Base-by-base conservation (phyloP, 192 early-diverging fungal genomes). In the Nowakowskiella sp. region DNA sequence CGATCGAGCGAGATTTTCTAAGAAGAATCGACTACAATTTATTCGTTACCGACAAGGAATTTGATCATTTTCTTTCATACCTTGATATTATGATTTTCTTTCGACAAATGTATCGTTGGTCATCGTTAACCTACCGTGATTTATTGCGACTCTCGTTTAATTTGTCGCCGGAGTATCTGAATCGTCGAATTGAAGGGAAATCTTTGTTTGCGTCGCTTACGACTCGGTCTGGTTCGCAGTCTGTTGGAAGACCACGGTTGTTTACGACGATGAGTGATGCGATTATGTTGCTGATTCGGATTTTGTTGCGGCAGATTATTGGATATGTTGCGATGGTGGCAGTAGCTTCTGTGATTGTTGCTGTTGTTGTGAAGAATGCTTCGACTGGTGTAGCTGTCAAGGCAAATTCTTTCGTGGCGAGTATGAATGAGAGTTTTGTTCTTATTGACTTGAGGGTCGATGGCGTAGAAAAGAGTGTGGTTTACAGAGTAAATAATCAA, bases 71-170 rank as follows among this genome's bases (percentile, higher is more conserved):
- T 24, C 44, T 55, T 6, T 27, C 44, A 10, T 55, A 55, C 47
- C 53, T 55, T 7, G 53, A 55, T 22, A 4, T 53, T 13, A 55
- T 47, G 39, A 30, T 55, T 4, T 55, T 26, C 24, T 32, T 55
- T 13, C 53, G 53, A 16, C 53, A 55, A 51, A 13, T 49, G n/a
- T 3, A 3, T 3, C 44, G 44, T 3, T 53, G 52, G 52, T 46
- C 44, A 9, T 48, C 53, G 6, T 27, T 55, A 19, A 49, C 53
- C 2, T 55, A 55, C 53, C 4, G 44, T 7, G 53, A 55, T 19
- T 26, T 55, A 4, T 46, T 55, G 4, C 53, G 53, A 13, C 44
- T 55, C 44, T 55, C 53, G 3, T 4, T 53, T 26, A 5, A 31
- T 33, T 6, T 50, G 5, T 29, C 8, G 16, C 10, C 49, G 8